phyloP scores from a whole-genome alignment of 2,329 filamentous ascomycete species.

The Aspergillus awamori region DNA sequence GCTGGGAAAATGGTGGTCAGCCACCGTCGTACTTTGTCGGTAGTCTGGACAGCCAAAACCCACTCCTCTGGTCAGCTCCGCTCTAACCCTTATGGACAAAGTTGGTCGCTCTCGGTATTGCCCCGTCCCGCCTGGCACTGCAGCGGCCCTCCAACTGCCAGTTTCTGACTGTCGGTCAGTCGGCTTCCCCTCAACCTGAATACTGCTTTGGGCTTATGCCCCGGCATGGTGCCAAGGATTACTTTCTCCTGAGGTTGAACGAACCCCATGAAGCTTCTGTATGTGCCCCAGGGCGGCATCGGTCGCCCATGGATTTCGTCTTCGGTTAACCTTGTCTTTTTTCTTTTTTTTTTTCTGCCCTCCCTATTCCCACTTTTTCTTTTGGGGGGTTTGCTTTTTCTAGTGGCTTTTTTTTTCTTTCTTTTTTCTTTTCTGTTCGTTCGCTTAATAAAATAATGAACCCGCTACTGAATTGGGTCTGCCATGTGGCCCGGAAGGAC shows the following conservation, averaged over 20 bases:
- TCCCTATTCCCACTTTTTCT: no score
- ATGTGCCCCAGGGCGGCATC: not conserved
- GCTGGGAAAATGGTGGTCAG: not conserved
- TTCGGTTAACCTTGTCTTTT: not conserved
- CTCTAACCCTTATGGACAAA: conserved; percentile 5
- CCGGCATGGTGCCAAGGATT: not conserved
- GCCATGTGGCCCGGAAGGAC: conserved; percentile 25
- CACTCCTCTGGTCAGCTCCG: conserved; percentile 7
- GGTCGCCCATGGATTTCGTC: not conserved
- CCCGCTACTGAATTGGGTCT: conserved; percentile 9
- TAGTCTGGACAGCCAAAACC: conserved; percentile 4
- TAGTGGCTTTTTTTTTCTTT: not conserved
- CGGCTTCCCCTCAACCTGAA: not conserved
- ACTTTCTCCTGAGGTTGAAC: not conserved
- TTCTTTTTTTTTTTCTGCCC: not conserved
- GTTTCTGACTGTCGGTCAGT: conserved; percentile 8
- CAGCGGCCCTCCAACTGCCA: conserved; percentile 2
- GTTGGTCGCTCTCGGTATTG: conserved; percentile 5
- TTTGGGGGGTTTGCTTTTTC: no score
- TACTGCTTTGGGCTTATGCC: not conserved
- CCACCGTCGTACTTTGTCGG: conserved; percentile 1
- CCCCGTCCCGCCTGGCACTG: conserved; percentile 2
- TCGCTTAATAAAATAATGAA: not conserved
- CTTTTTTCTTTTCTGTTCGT: not conserved
- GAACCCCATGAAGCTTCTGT: not conserved